Conservation (phyloP, 2,329 filamentous ascomycete species). For the Microdochium paspali region DNA sequence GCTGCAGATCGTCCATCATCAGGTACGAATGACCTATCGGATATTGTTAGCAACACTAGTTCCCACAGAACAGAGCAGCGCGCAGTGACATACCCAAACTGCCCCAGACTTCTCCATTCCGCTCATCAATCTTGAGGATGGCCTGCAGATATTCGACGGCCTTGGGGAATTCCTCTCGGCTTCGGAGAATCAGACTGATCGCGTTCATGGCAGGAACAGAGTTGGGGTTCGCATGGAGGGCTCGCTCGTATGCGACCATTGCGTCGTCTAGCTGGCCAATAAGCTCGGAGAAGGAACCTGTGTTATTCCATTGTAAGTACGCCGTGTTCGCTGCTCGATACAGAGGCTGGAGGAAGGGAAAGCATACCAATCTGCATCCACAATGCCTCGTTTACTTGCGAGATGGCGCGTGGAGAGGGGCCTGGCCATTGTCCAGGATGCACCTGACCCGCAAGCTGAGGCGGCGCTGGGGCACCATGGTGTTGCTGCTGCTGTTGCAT, state of each 20-base stretch:
- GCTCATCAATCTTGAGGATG: conserved; percentile 80
- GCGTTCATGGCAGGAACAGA: conserved; percentile 90
- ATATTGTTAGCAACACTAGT: conserved; percentile 11
- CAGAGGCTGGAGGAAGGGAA: conserved; percentile 4
- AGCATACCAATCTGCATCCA: conserved; percentile 92
- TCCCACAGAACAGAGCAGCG: not conserved
- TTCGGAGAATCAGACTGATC: conserved; percentile 83
- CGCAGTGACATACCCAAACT: conserved; percentile 60
- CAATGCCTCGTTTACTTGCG: conserved; percentile 72
- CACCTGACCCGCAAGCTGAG: conserved; percentile 26
- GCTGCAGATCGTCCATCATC: conserved; percentile 97
- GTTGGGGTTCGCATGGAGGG: conserved; percentile 76
- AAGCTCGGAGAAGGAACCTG: conserved; percentile 78
- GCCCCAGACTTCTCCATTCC: conserved; percentile 93
- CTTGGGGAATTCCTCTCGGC: conserved; percentile 86
- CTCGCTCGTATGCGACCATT: conserved; percentile 83
- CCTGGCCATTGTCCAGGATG: conserved; percentile 30
- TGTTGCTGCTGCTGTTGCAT: conserved; percentile 46
- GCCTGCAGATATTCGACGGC: conserved; percentile 88
- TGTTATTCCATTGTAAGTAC: not conserved
- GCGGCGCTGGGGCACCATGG: conserved; percentile 55
- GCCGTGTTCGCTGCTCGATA: not conserved
- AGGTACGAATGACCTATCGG: conserved; percentile 83
- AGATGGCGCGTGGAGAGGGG: conserved; percentile 62
- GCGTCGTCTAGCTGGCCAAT: conserved; percentile 85